A percentile compares a stretch with the other conserved stretches of the same genome.
These are phyloP conservation scores for Fusarium albidum DNA, from an alignment of 2,329 filamentous ascomycete species.

Conservation along the genomic window DNA sequence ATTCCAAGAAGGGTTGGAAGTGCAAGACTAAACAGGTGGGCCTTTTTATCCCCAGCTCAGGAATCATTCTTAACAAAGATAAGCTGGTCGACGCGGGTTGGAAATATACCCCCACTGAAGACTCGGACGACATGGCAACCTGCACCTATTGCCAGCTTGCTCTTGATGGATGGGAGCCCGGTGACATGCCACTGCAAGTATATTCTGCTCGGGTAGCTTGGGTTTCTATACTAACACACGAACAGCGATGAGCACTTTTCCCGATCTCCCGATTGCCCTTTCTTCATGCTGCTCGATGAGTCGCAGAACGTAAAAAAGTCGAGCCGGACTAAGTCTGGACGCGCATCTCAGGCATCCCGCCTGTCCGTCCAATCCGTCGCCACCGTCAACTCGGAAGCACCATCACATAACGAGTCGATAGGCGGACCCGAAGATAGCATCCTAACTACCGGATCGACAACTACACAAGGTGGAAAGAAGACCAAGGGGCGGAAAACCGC, in stretches of 20 bases:
- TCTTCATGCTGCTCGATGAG: slow-evolving; percentile 75
- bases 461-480: slow-evolving; percentile 67
- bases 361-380: slow-evolving; percentile 66
- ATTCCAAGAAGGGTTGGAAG: slow-evolving; percentile 85
- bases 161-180: slow-evolving; percentile 93
- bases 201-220: slow-evolving; percentile 1
- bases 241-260: slow-evolving; percentile 83
- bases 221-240: slow-evolving; percentile 34
- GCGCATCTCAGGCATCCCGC: slow-evolving; percentile 75
- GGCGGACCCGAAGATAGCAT: slow-evolving; percentile 66
- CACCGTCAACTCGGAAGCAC: slow-evolving; percentile 58
- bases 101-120: slow-evolving; percentile 87
- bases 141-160: slow-evolving; percentile 91
- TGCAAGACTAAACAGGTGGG: slow-evolving; percentile 87
- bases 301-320: slow-evolving; percentile 64
- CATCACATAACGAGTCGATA: slow-evolving; percentile 57
- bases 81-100: slow-evolving; percentile 91
- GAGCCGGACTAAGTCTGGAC: slow-evolving; percentile 60
- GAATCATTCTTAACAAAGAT: slow-evolving; percentile 1
- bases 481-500: slow-evolving; percentile 61
- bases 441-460: slow-evolving; percentile 66
- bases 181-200: slow-evolving; percentile 84
- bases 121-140: slow-evolving; percentile 87
- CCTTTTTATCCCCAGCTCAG: neutral
- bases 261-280: slow-evolving; percentile 80